phyloP scores from a whole-genome alignment of 805 yeast genomes.

The Sungouiozyma intestinalis region DNA sequence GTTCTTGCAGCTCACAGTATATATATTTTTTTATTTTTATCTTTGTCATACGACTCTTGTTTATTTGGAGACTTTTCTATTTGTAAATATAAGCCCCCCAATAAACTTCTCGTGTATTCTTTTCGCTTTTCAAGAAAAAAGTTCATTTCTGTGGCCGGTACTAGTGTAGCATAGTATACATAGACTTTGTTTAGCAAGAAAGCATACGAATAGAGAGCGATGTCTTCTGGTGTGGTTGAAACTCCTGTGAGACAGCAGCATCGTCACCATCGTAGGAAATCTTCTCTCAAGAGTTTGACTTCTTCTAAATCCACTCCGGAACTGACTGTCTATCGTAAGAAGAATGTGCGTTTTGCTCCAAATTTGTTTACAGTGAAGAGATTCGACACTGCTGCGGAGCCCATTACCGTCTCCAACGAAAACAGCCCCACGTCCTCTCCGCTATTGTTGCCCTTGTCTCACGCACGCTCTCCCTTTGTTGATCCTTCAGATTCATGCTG shows the following conservation, averaged over 20 bases:
- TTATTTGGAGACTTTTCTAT: no score
- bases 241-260: background rate
- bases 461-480: background rate
- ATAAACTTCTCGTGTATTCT: no score
- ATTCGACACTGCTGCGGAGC: conserved; percentile 51
- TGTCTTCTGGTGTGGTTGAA: background rate
- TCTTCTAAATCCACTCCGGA: conserved; percentile 2
- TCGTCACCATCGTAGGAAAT: conserved; percentile 8
- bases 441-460: conserved; percentile 7
- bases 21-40: no score
- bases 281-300: conserved; percentile 14
- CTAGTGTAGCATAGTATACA: no score
- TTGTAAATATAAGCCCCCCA: no score
- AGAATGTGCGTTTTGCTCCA: conserved; percentile 56
- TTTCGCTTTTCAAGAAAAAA: no score
- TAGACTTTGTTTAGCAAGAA: no score
- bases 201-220: no score
- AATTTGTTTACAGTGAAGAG: conserved; percentile 52
- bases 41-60: no score
- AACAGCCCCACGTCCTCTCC: conserved; percentile 31
- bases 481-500: conserved; percentile 7
- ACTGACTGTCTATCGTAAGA: conserved; percentile 12
- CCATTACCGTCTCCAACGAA: conserved; percentile 51
- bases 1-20: no score
- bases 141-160: no score